A percentile compares a stretch with the other conserved stretches of the same genome.
phyloP scores from a whole-genome alignment of 148 eudicot genomes.

The Spergularia bocconei region DNA sequence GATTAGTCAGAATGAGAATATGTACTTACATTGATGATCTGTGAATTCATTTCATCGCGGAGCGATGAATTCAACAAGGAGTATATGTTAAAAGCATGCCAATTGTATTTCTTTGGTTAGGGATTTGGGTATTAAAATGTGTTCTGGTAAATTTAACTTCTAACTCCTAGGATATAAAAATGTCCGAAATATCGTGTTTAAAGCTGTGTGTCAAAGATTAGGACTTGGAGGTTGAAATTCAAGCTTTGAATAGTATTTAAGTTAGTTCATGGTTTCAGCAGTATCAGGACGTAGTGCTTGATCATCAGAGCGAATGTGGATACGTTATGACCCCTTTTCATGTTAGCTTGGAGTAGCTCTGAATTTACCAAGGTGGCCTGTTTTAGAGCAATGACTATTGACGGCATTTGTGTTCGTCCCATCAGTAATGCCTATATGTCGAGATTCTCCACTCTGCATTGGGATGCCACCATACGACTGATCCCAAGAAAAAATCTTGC shows the following conservation, averaged over 20 bases:
- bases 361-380: constrained; percentile 10
- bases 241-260: too few species aligned
- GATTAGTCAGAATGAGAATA: too few species aligned
- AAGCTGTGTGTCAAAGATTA: not conserved
- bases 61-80: too few species aligned
- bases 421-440: constrained; percentile 66
- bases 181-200: not conserved
- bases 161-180: too few species aligned
- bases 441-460: constrained; percentile 48
- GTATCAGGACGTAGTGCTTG: not conserved
- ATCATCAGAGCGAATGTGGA: not conserved
- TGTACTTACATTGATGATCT: too few species aligned
- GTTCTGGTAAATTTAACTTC: too few species aligned
- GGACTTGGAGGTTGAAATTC: not conserved
- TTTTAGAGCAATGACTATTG: constrained; percentile 15
- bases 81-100: too few species aligned
- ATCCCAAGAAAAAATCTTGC: constrained; percentile 24
- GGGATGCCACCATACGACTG: constrained; percentile 34
- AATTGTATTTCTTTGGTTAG: too few species aligned
- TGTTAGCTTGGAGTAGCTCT: not conserved
- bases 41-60: too few species aligned
- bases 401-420: constrained; percentile 26
- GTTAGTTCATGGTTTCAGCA: not conserved
- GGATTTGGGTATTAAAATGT: not conserved
- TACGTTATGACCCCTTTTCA: too few species aligned